phyloP scores from a whole-genome alignment of 75 land plant genomes.

The Pseudotsuga menziesii region DNA sequence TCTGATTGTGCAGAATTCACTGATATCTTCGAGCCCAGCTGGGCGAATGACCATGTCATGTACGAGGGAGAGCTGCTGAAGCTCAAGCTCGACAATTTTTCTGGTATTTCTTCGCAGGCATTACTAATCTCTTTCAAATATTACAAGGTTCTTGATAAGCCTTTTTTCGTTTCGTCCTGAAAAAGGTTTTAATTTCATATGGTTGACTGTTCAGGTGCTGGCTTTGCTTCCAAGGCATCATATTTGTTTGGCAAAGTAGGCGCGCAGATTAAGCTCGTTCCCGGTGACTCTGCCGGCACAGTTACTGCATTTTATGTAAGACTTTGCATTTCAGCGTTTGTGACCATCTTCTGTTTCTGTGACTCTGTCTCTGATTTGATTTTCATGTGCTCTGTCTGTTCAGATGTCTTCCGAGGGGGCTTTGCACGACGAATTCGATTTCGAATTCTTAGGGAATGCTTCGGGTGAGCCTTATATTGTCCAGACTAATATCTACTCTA shows the following conservation, averaged over 20 bases:
- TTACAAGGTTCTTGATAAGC: too few species aligned
- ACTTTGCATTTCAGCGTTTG: too few species aligned
- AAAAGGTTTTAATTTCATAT: background rate
- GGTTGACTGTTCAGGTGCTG: slow-evolving; percentile 36
- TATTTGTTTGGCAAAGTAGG: slow-evolving; percentile 57
- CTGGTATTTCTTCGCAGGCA: slow-evolving; percentile 24
- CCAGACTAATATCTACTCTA: slow-evolving; percentile 40
- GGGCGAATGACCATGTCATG: slow-evolving; percentile 47
- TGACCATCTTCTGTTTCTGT: too few species aligned
- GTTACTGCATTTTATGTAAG: too few species aligned
- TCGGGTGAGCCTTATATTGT: slow-evolving; percentile 40
- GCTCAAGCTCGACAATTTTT: slow-evolving; percentile 57
- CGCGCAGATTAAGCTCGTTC: slow-evolving; percentile 55
- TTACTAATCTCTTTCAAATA: background rate
- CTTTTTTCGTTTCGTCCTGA: too few species aligned
- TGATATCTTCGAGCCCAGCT: slow-evolving; percentile 47
- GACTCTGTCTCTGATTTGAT: too few species aligned
- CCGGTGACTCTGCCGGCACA: too few species aligned
- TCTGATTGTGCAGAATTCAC: slow-evolving; percentile 22
- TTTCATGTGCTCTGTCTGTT: too few species aligned
- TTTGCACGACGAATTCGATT: slow-evolving; percentile 18
- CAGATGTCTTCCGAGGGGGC: slow-evolving; percentile 34
- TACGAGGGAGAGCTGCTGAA: slow-evolving; percentile 48
- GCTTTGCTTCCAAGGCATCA: slow-evolving; percentile 53
- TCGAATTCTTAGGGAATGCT: slow-evolving; percentile 40